Evolutionary conservation across 2,329 filamentous ascomycete species (phyloP).

Genomic region (Hymenoscyphus repandus): DNA sequence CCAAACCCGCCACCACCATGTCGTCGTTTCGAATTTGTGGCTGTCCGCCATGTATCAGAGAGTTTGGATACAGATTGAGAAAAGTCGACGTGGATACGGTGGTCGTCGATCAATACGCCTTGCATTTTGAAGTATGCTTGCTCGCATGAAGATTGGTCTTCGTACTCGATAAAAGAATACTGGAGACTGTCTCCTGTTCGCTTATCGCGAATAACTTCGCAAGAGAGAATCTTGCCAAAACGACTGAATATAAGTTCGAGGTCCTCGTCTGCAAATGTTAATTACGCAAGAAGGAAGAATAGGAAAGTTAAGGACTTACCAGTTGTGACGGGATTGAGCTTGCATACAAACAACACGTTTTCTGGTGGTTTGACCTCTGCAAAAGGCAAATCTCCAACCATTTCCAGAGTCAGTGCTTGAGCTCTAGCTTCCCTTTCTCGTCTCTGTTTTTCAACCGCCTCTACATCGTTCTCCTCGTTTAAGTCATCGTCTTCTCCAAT

Average conservation of each 20-base stretch:
- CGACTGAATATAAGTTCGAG: conserved; percentile 94
- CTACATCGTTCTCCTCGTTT: conserved; percentile 70
- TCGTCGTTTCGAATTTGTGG: conserved; percentile 75
- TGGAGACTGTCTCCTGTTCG: conserved; percentile 93
- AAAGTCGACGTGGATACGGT: conserved; percentile 97
- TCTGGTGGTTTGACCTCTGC: conserved; percentile 96
- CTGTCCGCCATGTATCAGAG: conserved; percentile 82
- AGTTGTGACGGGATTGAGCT: conserved; percentile 92
- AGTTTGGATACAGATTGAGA: conserved; percentile 89
- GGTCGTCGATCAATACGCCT: conserved; percentile 91
- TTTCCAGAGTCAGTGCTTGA: conserved; percentile 90
- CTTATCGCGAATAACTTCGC: conserved; percentile 91
- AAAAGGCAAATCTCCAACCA: conserved; percentile 96
- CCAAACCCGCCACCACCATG: conserved; percentile 73
- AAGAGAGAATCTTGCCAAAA: conserved; percentile 91
- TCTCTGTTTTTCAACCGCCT: conserved; percentile 70
- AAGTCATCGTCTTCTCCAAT: conserved; percentile 86
- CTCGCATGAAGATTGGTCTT: conserved; percentile 88
- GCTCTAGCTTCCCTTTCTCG: conserved; percentile 87
- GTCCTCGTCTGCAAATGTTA: conserved; percentile 63
- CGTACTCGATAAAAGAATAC: conserved; percentile 97
- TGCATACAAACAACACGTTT: conserved; percentile 97
- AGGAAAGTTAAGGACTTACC: conserved; percentile 32
- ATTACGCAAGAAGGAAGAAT: background rate
- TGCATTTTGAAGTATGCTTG: conserved; percentile 99